These are phyloP conservation scores for Auriscalpium orientale DNA, from an alignment of 768 basidiomycete genomes.

Conservation along the genomic window DNA sequence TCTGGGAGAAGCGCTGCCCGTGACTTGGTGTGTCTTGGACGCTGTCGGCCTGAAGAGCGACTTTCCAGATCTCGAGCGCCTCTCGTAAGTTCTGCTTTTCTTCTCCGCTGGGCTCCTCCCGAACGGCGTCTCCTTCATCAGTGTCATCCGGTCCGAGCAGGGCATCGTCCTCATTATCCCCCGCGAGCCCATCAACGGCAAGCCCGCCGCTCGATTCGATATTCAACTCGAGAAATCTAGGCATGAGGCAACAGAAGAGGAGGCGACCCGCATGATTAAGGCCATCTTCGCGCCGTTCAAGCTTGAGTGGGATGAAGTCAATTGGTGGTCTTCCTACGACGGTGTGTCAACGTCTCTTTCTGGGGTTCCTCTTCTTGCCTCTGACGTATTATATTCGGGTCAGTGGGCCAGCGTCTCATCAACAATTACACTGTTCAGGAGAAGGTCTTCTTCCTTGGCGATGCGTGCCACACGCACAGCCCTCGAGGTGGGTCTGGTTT, in stretches of 20 bases:
- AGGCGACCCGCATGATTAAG: conserved; percentile 5
- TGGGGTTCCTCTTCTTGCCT: not conserved
- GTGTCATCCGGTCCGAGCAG: conserved; percentile 3
- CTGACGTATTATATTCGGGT: not conserved
- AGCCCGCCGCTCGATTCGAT: conserved; percentile 6
- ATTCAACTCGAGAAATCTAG: conserved; percentile 5
- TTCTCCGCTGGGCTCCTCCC: not conserved
- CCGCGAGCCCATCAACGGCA: conserved; percentile 6
- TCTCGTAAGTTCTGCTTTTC: not conserved
- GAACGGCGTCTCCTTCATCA: not conserved
- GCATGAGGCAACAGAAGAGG: conserved; percentile 4
- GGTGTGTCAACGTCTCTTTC: not conserved
- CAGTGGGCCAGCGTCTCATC: conserved; percentile 3
- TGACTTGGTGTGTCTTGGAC: conserved; percentile 8
- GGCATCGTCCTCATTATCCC: conserved; percentile 7
- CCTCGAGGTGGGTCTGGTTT: conserved; percentile 1
- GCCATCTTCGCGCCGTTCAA: conserved; percentile 5
- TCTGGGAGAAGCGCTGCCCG: conserved; percentile 1
- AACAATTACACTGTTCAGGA: conserved; percentile 3
- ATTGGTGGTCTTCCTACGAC: conserved; percentile 9
- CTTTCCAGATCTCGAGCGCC: conserved; percentile 6
- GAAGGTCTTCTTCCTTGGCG: conserved; percentile 7
- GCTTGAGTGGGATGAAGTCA: conserved; percentile 8
- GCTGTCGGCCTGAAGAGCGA: conserved; percentile 7
- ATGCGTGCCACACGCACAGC: conserved; percentile 7